Percentiles rank a stretch among this genome's conserved stretches.
phyloP scores from a whole-genome alignment of 805 yeast species.

The Starmerella apis region DNA sequence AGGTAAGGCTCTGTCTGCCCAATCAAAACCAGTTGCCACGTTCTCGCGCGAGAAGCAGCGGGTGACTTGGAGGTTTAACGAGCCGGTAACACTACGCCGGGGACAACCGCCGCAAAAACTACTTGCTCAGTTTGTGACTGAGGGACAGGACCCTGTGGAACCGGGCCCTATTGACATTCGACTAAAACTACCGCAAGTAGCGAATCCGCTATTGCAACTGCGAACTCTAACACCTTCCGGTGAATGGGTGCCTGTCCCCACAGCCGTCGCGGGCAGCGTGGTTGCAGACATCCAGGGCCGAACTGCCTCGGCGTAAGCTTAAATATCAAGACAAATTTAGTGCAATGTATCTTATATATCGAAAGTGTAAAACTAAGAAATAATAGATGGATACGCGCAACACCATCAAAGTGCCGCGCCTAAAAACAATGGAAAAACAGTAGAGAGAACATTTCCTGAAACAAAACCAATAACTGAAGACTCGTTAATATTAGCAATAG shows the following conservation, averaged over 20 bases:
- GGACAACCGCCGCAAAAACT: constrained; percentile 48
- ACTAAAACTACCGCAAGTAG: constrained; percentile 12
- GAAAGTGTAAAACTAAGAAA: not conserved
- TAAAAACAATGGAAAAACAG: no score
- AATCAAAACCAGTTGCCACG: constrained; percentile 85
- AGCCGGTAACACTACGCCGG: constrained; percentile 32
- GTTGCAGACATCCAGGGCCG: not conserved
- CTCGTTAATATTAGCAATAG: not conserved
- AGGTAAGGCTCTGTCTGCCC: constrained; percentile 47
- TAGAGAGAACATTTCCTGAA: no score
- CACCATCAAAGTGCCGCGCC: no score
- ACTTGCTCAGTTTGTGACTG: constrained; percentile 78
- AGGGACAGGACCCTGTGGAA: constrained; percentile 53
- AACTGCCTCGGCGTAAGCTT: not conserved
- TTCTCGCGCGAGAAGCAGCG: constrained; percentile 78
- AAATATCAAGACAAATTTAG: not conserved
- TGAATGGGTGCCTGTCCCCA: constrained; percentile 24
- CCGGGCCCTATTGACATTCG: constrained; percentile 60
- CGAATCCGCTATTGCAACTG: constrained; percentile 20
- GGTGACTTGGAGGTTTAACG: constrained; percentile 70
- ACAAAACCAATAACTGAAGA: no score
- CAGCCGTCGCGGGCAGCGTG: constrained; percentile 15
- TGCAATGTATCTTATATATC: not conserved
- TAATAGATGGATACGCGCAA: no score
- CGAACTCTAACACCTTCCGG: constrained; percentile 19